Percentiles rank a stretch among this genome's conserved stretches.
phyloP scores from a whole-genome alignment of 805 yeast genomes.

The Cyberlindnera xishuangbannaensis region DNA sequence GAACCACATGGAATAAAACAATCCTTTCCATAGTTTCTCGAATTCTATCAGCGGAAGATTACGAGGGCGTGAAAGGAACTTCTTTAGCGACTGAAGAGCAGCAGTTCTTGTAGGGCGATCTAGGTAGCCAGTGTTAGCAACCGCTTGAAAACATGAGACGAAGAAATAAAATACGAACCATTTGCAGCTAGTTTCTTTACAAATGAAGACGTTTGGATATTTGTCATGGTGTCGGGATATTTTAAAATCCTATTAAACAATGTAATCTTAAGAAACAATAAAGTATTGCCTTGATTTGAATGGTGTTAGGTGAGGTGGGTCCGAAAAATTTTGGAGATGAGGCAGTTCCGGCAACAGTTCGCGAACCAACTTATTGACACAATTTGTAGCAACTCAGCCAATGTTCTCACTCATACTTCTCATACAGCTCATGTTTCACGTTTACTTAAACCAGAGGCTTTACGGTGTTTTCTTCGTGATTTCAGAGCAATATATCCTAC shows the following conservation, averaged over 20 bases:
- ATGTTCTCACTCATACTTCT: too few species aligned
- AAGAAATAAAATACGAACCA: conserved; percentile 29
- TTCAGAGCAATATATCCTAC: too few species aligned
- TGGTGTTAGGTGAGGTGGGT: too few species aligned
- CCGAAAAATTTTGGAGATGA: not conserved
- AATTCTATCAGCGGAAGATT: conserved; percentile 37
- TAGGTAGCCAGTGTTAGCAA: not conserved
- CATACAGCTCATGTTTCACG: too few species aligned
- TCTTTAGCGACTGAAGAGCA: conserved; percentile 60
- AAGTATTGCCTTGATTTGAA: too few species aligned
- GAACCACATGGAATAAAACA: conserved; percentile 94
- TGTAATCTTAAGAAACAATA: not conserved
- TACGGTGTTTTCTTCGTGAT: too few species aligned
- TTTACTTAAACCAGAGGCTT: too few species aligned
- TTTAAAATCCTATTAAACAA: too few species aligned
- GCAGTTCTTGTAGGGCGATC: conserved; percentile 66
- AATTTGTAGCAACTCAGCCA: too few species aligned
- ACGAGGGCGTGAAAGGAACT: conserved; percentile 41
- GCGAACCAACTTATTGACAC: not conserved
- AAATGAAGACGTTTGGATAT: conserved; percentile 42
- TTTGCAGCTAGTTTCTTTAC: conserved; percentile 83
- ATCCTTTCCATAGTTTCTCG: conserved; percentile 93
- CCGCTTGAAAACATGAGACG: not conserved
- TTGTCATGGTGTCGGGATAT: conserved; percentile 13
- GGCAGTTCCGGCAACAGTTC: not conserved